phyloP scores from a whole-genome alignment of 1,284 basidiomycete genomes.

The Cronartium quercuum region DNA sequence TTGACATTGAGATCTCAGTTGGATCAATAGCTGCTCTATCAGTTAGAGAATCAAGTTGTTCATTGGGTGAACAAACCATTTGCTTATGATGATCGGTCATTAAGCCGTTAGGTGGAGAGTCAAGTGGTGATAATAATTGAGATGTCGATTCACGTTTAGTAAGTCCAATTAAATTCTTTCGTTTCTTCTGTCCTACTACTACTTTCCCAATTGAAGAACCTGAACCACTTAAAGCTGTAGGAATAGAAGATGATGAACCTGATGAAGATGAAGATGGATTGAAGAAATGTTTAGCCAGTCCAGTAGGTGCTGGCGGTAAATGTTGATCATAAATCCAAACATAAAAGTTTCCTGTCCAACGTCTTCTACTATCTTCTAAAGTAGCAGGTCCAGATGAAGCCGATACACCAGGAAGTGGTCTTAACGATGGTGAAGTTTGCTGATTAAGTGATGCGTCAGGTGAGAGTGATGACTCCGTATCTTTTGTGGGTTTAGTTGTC shows the following conservation, averaged over 20 bases:
- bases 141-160: conserved; percentile 4
- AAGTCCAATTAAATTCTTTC: conserved; percentile 9
- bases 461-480: no score
- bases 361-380: neutral
- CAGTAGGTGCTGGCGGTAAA: neutral
- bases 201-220: neutral
- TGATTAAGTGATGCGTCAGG: no score
- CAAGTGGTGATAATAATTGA: neutral
- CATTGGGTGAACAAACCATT: neutral
- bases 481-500: no score
- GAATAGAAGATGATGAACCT: neutral
- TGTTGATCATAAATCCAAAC: conserved; percentile 1
- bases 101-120: no score
- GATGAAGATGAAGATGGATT: neutral
- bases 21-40: conserved; percentile 14
- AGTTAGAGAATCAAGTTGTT: neutral
- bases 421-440: no score
- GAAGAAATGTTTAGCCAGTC: neutral
- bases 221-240: neutral
- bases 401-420: no score
- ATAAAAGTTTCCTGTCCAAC: neutral
- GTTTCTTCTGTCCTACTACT: neutral
- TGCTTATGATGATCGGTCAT: no score
- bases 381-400: neutral
- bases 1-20: neutral